phyloP scores from a whole-genome alignment of 331 rosid species.

The Pyracantha coccinea region DNA sequence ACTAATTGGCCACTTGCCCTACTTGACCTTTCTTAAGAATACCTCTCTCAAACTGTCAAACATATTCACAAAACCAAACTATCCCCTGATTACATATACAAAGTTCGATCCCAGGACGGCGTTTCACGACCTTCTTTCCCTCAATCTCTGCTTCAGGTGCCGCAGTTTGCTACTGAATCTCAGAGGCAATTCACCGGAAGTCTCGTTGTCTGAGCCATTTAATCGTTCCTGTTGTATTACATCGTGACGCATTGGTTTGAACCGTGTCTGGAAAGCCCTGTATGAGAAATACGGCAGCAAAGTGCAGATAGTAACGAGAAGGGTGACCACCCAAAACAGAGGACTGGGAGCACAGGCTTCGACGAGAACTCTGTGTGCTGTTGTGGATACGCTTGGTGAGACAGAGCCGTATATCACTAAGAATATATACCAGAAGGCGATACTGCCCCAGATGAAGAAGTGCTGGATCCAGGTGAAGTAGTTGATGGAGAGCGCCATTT shows the following conservation, averaged over 20 bases:
- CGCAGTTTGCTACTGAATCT: slow-evolving; percentile 28
- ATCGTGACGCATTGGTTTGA: slow-evolving; percentile 74
- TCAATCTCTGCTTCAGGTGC: slow-evolving; percentile 43
- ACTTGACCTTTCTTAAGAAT: background rate
- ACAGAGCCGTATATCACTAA: slow-evolving; percentile 51
- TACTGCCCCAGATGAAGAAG: slow-evolving; percentile 82
- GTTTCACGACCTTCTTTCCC: slow-evolving; percentile 30
- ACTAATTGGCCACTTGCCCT: background rate
- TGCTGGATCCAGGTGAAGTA: slow-evolving; percentile 96
- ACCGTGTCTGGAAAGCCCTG: slow-evolving; percentile 72
- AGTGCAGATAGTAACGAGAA: slow-evolving; percentile 47
- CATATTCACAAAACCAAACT: slow-evolving; percentile 8
- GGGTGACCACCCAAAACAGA: slow-evolving; percentile 62
- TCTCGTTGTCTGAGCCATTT: slow-evolving; percentile 25
- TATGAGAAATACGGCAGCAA: slow-evolving; percentile 65
- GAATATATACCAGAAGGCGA: slow-evolving; percentile 61
- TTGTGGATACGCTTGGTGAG: slow-evolving; percentile 48
- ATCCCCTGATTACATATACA: background rate
- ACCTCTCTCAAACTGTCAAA: slow-evolving; percentile 5
- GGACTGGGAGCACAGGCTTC: slow-evolving; percentile 73
- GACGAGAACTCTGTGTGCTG: slow-evolving; percentile 60
- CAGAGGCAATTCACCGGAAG: slow-evolving; percentile 27
- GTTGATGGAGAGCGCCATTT: slow-evolving; percentile 80
- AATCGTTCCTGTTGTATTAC: slow-evolving; percentile 47
- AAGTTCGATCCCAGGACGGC: background rate